Base-by-base conservation (phyloP, 176 grass and related monocot species). In the Ensete ventricosum region DNA sequence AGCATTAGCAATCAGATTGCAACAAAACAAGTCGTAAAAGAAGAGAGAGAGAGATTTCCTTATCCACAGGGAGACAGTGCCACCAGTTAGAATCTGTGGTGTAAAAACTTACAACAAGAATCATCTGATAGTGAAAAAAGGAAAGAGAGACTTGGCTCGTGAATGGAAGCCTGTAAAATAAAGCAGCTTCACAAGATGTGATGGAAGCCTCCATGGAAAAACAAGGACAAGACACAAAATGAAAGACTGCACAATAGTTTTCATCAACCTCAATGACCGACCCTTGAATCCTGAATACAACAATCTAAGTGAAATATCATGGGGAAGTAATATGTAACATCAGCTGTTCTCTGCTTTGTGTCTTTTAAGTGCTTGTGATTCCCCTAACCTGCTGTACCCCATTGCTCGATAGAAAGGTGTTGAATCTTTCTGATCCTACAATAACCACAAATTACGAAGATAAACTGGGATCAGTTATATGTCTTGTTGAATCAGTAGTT, bases 301-400 rank as follows among this genome's bases (percentile, higher is more conserved):
- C 69, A 74, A n/a, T 53, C 14, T 9, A 51, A 24, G 22, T 11
- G 22, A 58, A 43, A 19, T 21, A 19, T 34, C 23, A 69, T 68
- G 64, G 65, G 2, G 19, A 21, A 63, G 55, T 9, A 70, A 53
- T 51, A 2, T 22, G 75, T 69, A 80, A 84, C 57, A 6, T 43
- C 82, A 81, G 76, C 79, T 62, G 29, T 81, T 43, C 34, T 6
- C 17, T 5, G 74, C 54, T 54, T 81, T 73, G 1, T 62, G 82
- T 62, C 72, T 87, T 76, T 92, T 92, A 72, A 70, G 64, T 75
- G 79, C 62, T 14, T 87, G 84, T 14, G 66, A 81, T 55, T 89
- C 82, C 27, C 87, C 82, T 19, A 53, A 1, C 58, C 49, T 53
- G 48, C 67, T 20, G 34, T n/a, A 57, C 66, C 83, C 81, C 23